Base-by-base conservation (phyloP, 2,329 filamentous ascomycete genomes). In the Teratosphaeria nubilosa region DNA sequence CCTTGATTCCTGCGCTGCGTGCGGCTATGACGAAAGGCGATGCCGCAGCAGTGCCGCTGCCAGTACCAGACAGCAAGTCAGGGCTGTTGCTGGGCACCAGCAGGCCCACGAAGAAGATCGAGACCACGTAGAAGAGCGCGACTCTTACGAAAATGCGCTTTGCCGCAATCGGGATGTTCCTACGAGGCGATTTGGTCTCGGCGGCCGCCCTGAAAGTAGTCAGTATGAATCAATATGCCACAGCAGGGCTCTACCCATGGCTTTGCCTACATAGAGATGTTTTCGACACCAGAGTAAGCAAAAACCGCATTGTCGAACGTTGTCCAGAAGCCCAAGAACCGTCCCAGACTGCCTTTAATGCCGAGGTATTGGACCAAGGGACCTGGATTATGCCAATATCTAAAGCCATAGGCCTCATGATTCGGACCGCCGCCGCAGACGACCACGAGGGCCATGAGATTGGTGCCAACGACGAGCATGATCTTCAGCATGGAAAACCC, bases 91-190 rank as follows among this genome's bases (percentile, higher is more conserved):
- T 91, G 1, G 87, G 86, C 5, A 92, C 86, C 55, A 87, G 79
- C 80, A 90, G 88, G 68, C 88, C 88, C 56, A 92, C 77, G 56
- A 91, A 79, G 56, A 92, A 80, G 37, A 91, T 86, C 24, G 82
- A 85, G 59, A 90, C 73, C 66, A 85, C 80, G 77, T 92, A 92
- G 78, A 92, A 92, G 76, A 91, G 77, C 64, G 90, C 74, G 70
- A 92, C 91, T 59, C 88, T 88, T 77, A 83, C 91, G 74, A 91
- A 91, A 64, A 87, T 34, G 54, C 90, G 79, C 70, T 85, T 87
- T 77, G 91, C 91, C 56, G 88, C 88, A 59, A 85, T 83, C 57
- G 30, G 57, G 37, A 53, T 53, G 32, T 57, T 57, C 5, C 60
- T 51, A 4, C 60, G 58, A 2, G 62, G 62, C 16, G 56, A 54